Evolutionary conservation across 495 filamentous ascomycete genomes (phyloP), one percentile per base, ranked within the genome.

Genomic region (Tuber indicum): DNA sequence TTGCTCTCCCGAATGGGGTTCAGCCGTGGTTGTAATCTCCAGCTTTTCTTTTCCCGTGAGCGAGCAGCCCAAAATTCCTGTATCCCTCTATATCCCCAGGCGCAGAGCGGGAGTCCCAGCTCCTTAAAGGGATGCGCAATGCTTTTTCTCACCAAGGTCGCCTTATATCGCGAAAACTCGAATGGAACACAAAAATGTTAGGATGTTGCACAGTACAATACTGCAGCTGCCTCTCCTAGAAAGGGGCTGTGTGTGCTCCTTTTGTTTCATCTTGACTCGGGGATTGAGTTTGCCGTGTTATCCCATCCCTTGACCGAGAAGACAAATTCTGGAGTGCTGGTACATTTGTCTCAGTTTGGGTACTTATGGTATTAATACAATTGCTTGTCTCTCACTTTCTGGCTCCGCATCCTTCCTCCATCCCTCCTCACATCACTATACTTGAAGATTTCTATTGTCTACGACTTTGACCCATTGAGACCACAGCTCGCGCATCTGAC

Each of bases 21-120:
- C 49, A n/a, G n/a, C 8, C n/a, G 8, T 10, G 9, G 0, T n/a
- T 0, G 19, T 5, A 0, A 52, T n/a, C n/a, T n/a, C n/a, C n/a
- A n/a, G n/a, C n/a, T n/a, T n/a, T n/a, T n/a, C n/a, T n/a, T n/a
- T n/a, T n/a, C n/a, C n/a, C n/a, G n/a, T n/a, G n/a, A n/a, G n/a
- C n/a, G n/a, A n/a, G n/a, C n/a, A n/a, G n/a, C n/a, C n/a, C n/a
- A n/a, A n/a, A n/a, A 3, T 3, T 7, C 10, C 7, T 3, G 21
- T 3, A 10, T 52, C 49, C 47, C 49, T 52, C 9, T 6, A 21
- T n/a, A 52, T 10, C 23, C 0, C 16, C 3, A n/a, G 23, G 23
- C 2, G 49, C 23, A n/a, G 2, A n/a, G 21, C 8, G 7, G 23
- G 49, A 52, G 23, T 52, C 3, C n/a, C 49, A 0, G 23, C 23